Conservation (phyloP, 352 stramenopile genomes). For the Phytophthora sojae region DNA sequence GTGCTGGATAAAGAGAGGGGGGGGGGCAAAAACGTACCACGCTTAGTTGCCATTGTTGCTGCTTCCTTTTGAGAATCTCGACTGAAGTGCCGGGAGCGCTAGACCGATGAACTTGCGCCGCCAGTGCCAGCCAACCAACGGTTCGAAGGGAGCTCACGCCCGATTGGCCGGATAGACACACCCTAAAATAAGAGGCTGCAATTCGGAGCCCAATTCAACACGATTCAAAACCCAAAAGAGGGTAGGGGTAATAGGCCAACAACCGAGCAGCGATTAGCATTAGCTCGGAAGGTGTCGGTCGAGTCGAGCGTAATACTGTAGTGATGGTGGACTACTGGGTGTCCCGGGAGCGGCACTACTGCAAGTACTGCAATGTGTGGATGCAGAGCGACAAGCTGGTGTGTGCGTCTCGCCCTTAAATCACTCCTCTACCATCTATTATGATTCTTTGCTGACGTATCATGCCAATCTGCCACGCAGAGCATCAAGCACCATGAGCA, state of each 20-base stretch:
- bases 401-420: not conserved
- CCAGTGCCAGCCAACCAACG: constrained; percentile 46
- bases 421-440: too few relatives aligned
- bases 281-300: not conserved
- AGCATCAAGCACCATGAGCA: constrained; percentile 88
- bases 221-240: constrained; percentile 5
- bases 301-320: not conserved
- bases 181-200: not conserved
- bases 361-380: constrained; percentile 92
- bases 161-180: not conserved
- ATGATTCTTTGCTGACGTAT: too few relatives aligned
- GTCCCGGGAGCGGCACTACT: constrained; percentile 79
- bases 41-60: constrained; percentile 85
- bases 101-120: not conserved
- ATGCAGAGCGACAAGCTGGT: constrained; percentile 83
- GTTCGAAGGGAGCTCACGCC: not conserved
- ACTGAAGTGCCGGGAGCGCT: constrained; percentile 44
- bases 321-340: constrained; percentile 76
- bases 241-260: not conserved
- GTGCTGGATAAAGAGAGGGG: not conserved
- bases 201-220: constrained; percentile 1
- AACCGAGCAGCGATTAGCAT: too few relatives aligned
- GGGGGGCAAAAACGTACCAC: constrained; percentile 55
- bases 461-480: constrained; percentile 30
- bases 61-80: constrained; percentile 87